Base-by-base conservation (phyloP, 345 rosid genomes). In the Salix exigua region DNA sequence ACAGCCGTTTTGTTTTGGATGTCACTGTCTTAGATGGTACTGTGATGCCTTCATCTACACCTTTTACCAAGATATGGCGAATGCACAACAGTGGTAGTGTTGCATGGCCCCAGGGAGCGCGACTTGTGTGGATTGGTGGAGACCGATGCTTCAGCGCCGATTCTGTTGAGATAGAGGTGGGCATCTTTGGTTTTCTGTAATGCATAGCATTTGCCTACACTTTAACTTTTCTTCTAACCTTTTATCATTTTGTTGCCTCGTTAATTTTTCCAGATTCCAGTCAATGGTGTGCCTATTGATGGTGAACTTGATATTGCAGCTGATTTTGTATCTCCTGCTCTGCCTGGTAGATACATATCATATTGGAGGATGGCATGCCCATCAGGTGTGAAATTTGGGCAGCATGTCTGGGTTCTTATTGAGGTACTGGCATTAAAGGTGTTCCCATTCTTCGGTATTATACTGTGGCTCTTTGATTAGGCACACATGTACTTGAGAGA, bases 381-480 rank as follows among this genome's bases (percentile, higher is more conserved):
- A 46, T 81, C 86, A 46, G 95, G 95, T 50, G 83, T 78, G 19
- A 90, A 85, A 80, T 96, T 96, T 71, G 99, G 98, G 69, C 99
- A 96, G 71, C 97, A 94, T 67, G 88, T 96, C 75, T 94, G 98
- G 99, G 98, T 92, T 83, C 87, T 88, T 64, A 89, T 96, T 53
- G 89, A 88, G 88, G 99, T 96, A 80, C 26, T 66, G 65, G 35
- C 23, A 30, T 68, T 42, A 33, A 26, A 4, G 31, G 14, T 58
- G 17, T 9, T 12, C 62, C 3, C 58, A 6, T 30, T 64, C 40
- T 67, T 21, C 70, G 6, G 25, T 17, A 38, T 31, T 31, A 16
- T 18, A 64, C 14, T 3, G 4, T 10, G 2, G 8, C 63, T 12
- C 12, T 58, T n/a, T 58, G 14, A n/a, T 7, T 51, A 42, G 46